Evolutionary conservation across 2,329 filamentous ascomycete genomes (phyloP).

Genomic region (Graphilbum ipis-grandicollis): DNA sequence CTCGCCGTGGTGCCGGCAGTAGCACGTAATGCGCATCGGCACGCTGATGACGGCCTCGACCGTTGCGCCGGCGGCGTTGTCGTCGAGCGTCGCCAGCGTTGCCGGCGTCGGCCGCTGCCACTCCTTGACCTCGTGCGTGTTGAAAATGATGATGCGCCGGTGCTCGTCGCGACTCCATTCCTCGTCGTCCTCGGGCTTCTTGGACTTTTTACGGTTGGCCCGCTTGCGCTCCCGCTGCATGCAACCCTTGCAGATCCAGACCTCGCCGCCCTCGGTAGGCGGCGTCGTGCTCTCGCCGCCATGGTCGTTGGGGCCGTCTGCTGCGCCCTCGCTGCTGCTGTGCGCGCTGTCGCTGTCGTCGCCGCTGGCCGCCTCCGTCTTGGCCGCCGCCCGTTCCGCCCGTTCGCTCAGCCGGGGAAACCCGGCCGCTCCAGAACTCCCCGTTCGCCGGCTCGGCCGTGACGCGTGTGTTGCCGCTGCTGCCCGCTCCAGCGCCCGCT

Average conservation of each 20-base stretch:
- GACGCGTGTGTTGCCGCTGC: conserved; percentile 22
- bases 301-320: conserved; percentile 47
- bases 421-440: no score
- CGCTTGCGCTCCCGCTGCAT: conserved; percentile 83
- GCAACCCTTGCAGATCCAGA: conserved; percentile 82
- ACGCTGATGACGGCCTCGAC: conserved; percentile 41
- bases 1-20: conserved; percentile 87
- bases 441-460: conserved; percentile 12
- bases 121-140: conserved; percentile 72
- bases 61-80: conserved; percentile 16
- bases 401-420: no score
- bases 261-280: conserved; percentile 78
- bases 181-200: conserved; percentile 84
- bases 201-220: conserved; percentile 79
- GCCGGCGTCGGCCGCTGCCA: conserved; percentile 45
- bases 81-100: conserved; percentile 10
- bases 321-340: neutral
- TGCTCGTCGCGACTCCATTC: conserved; percentile 68
- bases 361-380: conserved; percentile 12
- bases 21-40: conserved; percentile 93
- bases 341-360: conserved; percentile 31
- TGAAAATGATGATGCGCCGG: conserved; percentile 76
- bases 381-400: neutral
- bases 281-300: no score
- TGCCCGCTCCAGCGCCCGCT: conserved; percentile 49